Evolutionary conservation across 202 grass and related monocot species (phyloP), one percentile per base, ranked within the genome.

Genomic region (Panicum virgatum): DNA sequence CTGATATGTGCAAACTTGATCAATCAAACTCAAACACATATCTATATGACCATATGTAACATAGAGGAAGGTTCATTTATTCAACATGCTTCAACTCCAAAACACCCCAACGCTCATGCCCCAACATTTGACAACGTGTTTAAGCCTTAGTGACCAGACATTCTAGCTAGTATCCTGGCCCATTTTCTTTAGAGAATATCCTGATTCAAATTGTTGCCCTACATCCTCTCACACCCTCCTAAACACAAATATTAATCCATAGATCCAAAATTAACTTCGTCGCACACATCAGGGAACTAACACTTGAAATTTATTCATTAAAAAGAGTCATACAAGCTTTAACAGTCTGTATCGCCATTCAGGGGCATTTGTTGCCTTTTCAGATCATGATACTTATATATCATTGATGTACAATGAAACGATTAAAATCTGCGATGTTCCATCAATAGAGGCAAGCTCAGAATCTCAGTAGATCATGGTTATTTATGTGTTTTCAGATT

Each of bases 41-140:
- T 58, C 57, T 81, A 60, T 46, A 86, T 25, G 51, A 60, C 12
- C 60, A 87, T 30, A 64, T 25, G 2, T 42, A 52, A 82, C 30
- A 69, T 62, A 6, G 45, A 34, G 11, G 4, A 68, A 69, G 25
- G 45, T 27, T 54, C 26, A 46, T 43, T 20, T 18, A 40, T 53
- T 62, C 64, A 53, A 82, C 34, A 62, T 64, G 44, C 56, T 54
- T 71, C 18, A 50, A 54, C 66, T 64, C 20, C 10, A 37, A 73
- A 77, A 56, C 14, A 18, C 72, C 2, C 10, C 12, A 72, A 83
- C 3, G 48, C 23, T 57, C 50, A 61, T 61, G 25, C 15, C 66
- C 57, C 26, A 46, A 18, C 39, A 27, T 11, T 44, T 60, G 37
- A 60, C 29, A 76, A 25, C 12, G 2, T 5, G 39, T 43, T 53